These are phyloP conservation scores for Ballota nigra DNA, from an alignment of 257 asterid genomes.

Conservation along the genomic window DNA sequence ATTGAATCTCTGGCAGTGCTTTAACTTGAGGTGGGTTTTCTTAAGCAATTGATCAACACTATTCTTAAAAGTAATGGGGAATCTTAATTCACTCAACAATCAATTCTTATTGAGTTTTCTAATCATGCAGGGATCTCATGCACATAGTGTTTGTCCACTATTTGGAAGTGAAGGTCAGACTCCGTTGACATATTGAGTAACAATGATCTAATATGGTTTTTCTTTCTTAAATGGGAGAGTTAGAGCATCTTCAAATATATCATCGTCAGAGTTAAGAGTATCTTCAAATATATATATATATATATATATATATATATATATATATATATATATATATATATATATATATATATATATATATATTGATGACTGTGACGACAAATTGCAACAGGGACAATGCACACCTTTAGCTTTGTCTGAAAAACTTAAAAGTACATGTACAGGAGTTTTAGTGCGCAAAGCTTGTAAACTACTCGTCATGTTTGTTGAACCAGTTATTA, in stretches of 20 bases:
- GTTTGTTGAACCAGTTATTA: background rate
- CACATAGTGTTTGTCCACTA: conserved; percentile 97
- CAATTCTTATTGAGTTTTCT: conserved; percentile 33
- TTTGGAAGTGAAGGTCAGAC: conserved; percentile 93
- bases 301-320: too few species aligned
- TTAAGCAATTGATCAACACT: background rate
- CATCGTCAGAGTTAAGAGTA: too few species aligned
- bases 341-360: too few species aligned
- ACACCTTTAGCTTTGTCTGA: background rate
- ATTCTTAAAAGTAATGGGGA: conserved; percentile 7
- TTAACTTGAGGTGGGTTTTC: conserved; percentile 8
- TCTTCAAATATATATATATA: too few species aligned
- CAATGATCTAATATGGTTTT: background rate
- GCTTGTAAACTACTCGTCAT: conserved; percentile 16
- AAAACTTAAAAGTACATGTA: background rate
- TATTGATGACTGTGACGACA: conserved; percentile 9
- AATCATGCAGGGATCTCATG: conserved; percentile 89
- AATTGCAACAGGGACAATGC: background rate
- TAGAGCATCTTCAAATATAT: conserved; percentile 8
- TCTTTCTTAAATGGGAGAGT: background rate
- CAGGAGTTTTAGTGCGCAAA: conserved; percentile 8
- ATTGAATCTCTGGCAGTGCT: conserved; percentile 13
- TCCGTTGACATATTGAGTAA: conserved; percentile 2
- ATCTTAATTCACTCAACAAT: conserved; percentile 1
- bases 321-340: too few species aligned